Evolutionary conservation across 495 filamentous ascomycete genomes (phyloP).

Genomic region (Neurospora tetraspora): DNA sequence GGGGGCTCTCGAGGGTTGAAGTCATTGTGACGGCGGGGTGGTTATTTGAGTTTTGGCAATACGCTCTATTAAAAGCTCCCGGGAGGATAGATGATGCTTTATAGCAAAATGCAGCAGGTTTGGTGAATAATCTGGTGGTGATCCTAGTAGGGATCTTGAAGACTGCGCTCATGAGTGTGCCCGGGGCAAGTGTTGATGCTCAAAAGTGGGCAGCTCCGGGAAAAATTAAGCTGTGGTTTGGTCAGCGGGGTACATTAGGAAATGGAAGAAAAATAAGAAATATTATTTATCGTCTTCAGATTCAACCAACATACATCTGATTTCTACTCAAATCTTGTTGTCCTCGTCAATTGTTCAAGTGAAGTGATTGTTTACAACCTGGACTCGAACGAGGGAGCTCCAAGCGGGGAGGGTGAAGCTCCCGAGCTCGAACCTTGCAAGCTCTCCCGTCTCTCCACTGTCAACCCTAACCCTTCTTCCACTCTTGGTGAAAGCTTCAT

Average conservation of each 20-base stretch:
- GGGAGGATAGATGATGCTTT: background rate
- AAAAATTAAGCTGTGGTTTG: background rate
- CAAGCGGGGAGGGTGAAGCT: background rate
- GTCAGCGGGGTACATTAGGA: background rate
- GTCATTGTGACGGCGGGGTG: slow-evolving; percentile 9
- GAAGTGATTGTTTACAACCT: background rate
- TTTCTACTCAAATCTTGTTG: background rate
- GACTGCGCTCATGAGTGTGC: background rate
- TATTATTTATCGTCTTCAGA: background rate
- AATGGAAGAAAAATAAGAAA: background rate
- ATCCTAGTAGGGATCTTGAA: background rate
- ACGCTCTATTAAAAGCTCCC: background rate
- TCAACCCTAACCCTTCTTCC: background rate
- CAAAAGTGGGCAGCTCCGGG: background rate
- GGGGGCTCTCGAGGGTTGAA: slow-evolving; percentile 21
- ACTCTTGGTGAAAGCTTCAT: too few species aligned
- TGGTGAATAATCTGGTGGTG: background rate
- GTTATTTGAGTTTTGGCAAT: background rate
- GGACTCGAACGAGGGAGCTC: background rate
- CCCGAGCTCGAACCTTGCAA: background rate
- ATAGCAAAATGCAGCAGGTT: background rate
- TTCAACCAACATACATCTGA: background rate
- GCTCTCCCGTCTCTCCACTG: background rate
- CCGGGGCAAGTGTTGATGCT: background rate
- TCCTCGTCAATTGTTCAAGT: background rate